Conservation (phyloP, 306 rosid species). For the Vigna mungo region DNA sequence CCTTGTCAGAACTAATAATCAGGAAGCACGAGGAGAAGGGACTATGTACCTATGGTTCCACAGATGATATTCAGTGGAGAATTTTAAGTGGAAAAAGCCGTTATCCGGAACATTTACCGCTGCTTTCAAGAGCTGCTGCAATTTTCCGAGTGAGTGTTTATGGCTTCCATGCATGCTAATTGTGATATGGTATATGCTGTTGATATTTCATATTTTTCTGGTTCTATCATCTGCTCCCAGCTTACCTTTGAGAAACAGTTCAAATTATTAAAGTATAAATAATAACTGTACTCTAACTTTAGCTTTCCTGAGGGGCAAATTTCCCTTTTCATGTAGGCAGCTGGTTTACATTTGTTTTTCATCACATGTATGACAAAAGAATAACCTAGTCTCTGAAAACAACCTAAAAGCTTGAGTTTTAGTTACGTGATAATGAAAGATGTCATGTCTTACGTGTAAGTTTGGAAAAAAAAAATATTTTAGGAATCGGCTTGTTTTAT, state of each 20-base stretch:
- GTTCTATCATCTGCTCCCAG: constrained; percentile 17
- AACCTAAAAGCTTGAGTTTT: background rate
- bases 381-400: background rate
- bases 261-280: constrained; percentile 16
- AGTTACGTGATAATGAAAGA: constrained; percentile 3
- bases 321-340: constrained; percentile 19
- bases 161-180: constrained; percentile 13
- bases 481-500: background rate
- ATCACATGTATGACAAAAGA: background rate
- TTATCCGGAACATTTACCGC: constrained; percentile 84
- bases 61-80: constrained; percentile 81
- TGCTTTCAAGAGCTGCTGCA: constrained; percentile 93
- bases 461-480: constrained; percentile 13
- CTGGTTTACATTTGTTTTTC: constrained; percentile 1
- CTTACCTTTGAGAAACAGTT: constrained; percentile 20
- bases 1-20: constrained; percentile 60
- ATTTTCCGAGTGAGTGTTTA: constrained; percentile 84
- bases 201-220: constrained; percentile 9
- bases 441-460: constrained; percentile 1
- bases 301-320: background rate
- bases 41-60: constrained; percentile 56
- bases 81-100: constrained; percentile 96
- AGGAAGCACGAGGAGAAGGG: constrained; percentile 85
- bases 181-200: constrained; percentile 10
- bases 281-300: background rate